A percentile compares a stretch with the other conserved stretches of the same genome.
Evolutionary conservation across 108 stramenopile genomes (phyloP).

Genomic region (Chaetoceros tenuissimus): DNA sequence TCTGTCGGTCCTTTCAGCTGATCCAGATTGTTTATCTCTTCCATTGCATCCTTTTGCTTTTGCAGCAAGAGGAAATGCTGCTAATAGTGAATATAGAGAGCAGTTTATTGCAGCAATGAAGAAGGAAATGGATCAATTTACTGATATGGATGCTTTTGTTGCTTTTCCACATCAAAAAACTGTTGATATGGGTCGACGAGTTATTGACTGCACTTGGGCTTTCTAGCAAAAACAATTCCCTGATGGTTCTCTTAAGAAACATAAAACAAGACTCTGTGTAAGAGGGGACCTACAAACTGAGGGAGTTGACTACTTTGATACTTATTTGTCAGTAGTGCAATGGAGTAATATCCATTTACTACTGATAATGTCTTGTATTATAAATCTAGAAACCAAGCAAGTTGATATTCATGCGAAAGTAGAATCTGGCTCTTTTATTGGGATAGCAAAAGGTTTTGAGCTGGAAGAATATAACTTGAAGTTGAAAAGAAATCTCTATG

Average conservation of each 20-base stretch:
- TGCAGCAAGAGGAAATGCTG: slow-evolving; percentile 28
- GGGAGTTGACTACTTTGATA: slow-evolving; percentile 51
- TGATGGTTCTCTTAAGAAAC: slow-evolving; percentile 30
- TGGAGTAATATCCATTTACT: slow-evolving; percentile 36
- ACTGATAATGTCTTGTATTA: slow-evolving; percentile 8
- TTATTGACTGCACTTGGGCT: slow-evolving; percentile 14
- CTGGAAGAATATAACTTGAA: slow-evolving; percentile 3
- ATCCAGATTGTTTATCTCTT: not conserved
- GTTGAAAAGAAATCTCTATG: slow-evolving; percentile 22
- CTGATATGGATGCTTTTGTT: slow-evolving; percentile 14
- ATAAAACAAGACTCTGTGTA: slow-evolving; percentile 49
- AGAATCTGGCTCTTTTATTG: slow-evolving; percentile 14
- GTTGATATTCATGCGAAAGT: slow-evolving; percentile 34
- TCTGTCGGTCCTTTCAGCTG: not conserved
- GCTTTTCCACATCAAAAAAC: not conserved
- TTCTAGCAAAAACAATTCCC: slow-evolving; percentile 31
- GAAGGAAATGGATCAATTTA: slow-evolving; percentile 10
- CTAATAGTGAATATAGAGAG: slow-evolving; percentile 21
- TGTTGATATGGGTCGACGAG: not conserved
- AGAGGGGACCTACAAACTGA: slow-evolving; percentile 41
- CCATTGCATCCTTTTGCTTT: slow-evolving; percentile 15
- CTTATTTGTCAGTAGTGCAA: slow-evolving; percentile 37
- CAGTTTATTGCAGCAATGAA: slow-evolving; percentile 18
- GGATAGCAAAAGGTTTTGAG: slow-evolving; percentile 26
- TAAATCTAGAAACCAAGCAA: slow-evolving; percentile 26